A percentile compares a stretch with the other conserved stretches of the same genome.
These are phyloP conservation scores for Skeletonema grethae DNA, from an alignment of 108 stramenopile genomes.

Conservation along the genomic window DNA sequence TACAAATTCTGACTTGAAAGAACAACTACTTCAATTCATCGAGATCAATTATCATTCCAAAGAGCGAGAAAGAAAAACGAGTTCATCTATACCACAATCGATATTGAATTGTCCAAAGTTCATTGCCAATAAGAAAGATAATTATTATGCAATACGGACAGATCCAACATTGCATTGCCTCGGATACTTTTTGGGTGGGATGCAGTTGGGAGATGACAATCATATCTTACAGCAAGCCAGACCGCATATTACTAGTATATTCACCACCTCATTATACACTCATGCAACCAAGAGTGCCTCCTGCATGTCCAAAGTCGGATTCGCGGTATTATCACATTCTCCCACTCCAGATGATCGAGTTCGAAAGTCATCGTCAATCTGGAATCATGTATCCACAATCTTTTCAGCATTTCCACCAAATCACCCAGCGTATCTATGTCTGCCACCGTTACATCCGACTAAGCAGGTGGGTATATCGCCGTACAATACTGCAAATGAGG, in stretches of 20 bases:
- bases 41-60: neutral
- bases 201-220: conserved; percentile 22
- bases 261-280: neutral
- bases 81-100: neutral
- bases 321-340: conserved; percentile 31
- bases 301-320: conserved; percentile 39
- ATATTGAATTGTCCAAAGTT: conserved; percentile 7
- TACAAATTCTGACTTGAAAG: neutral
- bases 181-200: conserved; percentile 28
- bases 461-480: conserved; percentile 31
- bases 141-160: neutral
- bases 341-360: conserved; percentile 27
- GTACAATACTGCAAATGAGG: conserved; percentile 39
- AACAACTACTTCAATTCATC: neutral
- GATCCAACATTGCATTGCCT: conserved; percentile 26
- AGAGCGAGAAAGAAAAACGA: neutral
- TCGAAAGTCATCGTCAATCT: conserved; percentile 38
- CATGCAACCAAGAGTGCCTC: neutral
- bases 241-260: conserved; percentile 16
- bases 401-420: conserved; percentile 39
- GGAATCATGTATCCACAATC: conserved; percentile 28
- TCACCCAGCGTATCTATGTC: conserved; percentile 35
- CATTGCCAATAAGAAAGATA: conserved; percentile 9
- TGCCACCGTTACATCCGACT: conserved; percentile 29
- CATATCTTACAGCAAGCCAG: conserved; percentile 10